Percentiles rank a stretch among this genome's conserved stretches.
Conservation (phyloP, 805 yeast species). For the Allodekkera sacchari region DNA sequence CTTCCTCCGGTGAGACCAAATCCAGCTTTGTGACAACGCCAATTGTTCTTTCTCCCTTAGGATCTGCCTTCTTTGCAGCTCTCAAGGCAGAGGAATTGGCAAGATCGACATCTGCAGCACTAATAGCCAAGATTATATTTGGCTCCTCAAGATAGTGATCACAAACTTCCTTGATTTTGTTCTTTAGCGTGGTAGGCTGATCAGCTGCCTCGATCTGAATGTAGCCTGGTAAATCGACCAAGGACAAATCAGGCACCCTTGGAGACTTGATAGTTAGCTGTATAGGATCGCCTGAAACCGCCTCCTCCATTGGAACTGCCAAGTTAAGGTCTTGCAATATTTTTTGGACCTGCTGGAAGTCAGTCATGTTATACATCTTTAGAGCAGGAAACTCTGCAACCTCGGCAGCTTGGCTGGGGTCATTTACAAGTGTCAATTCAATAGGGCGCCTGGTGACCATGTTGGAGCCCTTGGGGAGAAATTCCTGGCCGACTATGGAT, state of each 20-base stretch:
- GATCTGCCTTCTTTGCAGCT: conserved; percentile 86
- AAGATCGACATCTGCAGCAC: conserved; percentile 96
- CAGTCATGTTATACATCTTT: conserved; percentile 72
- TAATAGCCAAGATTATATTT: conserved; percentile 88
- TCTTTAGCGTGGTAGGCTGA: conserved; percentile 80
- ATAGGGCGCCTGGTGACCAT: conserved; percentile 99
- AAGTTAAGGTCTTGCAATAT: conserved; percentile 81
- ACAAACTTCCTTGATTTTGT: conserved; percentile 71
- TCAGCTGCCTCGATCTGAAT: conserved; percentile 96
- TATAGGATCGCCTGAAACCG: conserved; percentile 89
- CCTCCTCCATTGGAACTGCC: conserved; percentile 83
- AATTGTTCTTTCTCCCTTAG: conserved; percentile 89
- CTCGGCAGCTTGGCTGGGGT: conserved; percentile 72
- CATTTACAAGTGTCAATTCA: conserved; percentile 83
- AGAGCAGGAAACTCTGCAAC: conserved; percentile 91
- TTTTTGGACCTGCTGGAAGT: conserved; percentile 82
- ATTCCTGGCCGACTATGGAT: conserved; percentile 96
- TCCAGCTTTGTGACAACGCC: conserved; percentile 96
- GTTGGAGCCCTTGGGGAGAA: conserved; percentile 92
- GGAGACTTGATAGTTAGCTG: conserved; percentile 89
- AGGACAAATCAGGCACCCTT: conserved; percentile 79
- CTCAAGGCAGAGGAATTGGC: conserved; percentile 93
- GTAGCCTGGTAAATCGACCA: conserved; percentile 96
- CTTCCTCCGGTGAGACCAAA: conserved; percentile 70
- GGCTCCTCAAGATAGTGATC: conserved; percentile 84